These are phyloP conservation scores for Fusarium clavum DNA, from an alignment of 2,329 filamentous ascomycete species.

Conservation along the genomic window DNA sequence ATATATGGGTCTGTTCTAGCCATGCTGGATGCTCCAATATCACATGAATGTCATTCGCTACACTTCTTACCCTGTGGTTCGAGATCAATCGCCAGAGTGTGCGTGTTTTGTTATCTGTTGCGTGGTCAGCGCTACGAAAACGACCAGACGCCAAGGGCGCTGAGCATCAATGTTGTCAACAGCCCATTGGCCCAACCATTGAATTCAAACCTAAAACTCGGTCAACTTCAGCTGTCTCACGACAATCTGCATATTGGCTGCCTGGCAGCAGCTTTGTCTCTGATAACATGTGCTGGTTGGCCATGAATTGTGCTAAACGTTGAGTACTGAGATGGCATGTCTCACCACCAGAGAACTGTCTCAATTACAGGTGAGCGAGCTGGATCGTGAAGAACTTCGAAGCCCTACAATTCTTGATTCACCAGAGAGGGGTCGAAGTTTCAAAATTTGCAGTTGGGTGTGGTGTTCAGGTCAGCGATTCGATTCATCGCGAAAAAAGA, in stretches of 20 bases:
- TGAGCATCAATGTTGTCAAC: slow-evolving; percentile 6
- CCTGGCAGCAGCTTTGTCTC: slow-evolving; percentile 26
- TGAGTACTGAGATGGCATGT: slow-evolving; percentile 29
- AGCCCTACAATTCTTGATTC: background rate
- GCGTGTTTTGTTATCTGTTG: background rate
- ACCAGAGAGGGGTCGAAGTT: slow-evolving; percentile 24
- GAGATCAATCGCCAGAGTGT: background rate
- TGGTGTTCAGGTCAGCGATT: slow-evolving; percentile 25
- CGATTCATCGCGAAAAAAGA: slow-evolving; percentile 7
- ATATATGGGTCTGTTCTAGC: background rate
- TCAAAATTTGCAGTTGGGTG: slow-evolving; percentile 31
- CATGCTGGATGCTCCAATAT: background rate
- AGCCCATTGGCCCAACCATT: slow-evolving; percentile 6
- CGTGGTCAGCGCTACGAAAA: slow-evolving; percentile 1
- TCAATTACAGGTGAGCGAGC: slow-evolving; percentile 12
- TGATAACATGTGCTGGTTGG: slow-evolving; percentile 4
- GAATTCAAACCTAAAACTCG: slow-evolving; percentile 5
- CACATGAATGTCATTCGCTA: background rate
- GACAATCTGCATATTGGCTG: slow-evolving; percentile 23
- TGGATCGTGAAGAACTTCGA: slow-evolving; percentile 9
- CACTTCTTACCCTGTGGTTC: background rate
- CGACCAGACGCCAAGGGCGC: background rate
- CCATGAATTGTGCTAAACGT: slow-evolving; percentile 1
- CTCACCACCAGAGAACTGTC: slow-evolving; percentile 23
- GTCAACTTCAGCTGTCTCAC: slow-evolving; percentile 6